Evolutionary conservation across 192 early-diverging fungal genomes (phyloP).

Genomic region (Coemansia sp.): DNA sequence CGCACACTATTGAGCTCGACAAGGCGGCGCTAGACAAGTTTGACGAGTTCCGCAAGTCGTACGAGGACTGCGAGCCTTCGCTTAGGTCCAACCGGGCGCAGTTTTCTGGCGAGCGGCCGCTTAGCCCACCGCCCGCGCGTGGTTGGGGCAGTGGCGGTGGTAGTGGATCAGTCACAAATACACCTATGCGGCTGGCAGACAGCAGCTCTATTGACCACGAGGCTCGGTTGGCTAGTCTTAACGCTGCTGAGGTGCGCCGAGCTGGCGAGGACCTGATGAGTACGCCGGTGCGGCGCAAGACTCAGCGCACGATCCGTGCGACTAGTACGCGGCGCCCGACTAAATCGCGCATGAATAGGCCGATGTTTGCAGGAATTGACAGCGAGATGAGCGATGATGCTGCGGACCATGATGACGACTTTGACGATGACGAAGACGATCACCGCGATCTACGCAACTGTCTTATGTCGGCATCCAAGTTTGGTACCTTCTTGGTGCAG

Average conservation of each 20-base stretch:
- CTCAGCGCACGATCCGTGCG: slow-evolving; percentile 25
- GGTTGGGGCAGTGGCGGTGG: slow-evolving; percentile 30
- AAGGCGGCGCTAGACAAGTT: slow-evolving; percentile 42
- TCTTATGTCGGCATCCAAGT: slow-evolving; percentile 39
- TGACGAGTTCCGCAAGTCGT: slow-evolving; percentile 47
- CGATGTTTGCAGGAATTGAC: slow-evolving; percentile 20
- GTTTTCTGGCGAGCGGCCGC: slow-evolving; percentile 48
- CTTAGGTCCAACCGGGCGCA: slow-evolving; percentile 42
- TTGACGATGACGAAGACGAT: slow-evolving; percentile 31
- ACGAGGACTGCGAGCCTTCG: slow-evolving; percentile 51
- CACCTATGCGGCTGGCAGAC: slow-evolving; percentile 36
- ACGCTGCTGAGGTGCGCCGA: slow-evolving; percentile 40
- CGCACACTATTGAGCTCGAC: slow-evolving; percentile 23
- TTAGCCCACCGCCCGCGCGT: slow-evolving; percentile 44
- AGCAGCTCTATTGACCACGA: slow-evolving; percentile 24
- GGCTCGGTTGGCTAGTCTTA: slow-evolving; percentile 22
- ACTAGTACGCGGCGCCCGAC: slow-evolving; percentile 40
- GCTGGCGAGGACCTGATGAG: slow-evolving; percentile 51
- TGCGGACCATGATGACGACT: slow-evolving; percentile 18
- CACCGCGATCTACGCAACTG: slow-evolving; percentile 44
- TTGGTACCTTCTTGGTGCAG: slow-evolving; percentile 53
- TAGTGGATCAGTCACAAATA: slow-evolving; percentile 6
- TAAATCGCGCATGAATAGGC: slow-evolving; percentile 27
- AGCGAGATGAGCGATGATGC: slow-evolving; percentile 44
- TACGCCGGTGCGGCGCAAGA: slow-evolving; percentile 39